phyloP scores from a whole-genome alignment of 441 rosid species.

The Biscutella laevigata region DNA sequence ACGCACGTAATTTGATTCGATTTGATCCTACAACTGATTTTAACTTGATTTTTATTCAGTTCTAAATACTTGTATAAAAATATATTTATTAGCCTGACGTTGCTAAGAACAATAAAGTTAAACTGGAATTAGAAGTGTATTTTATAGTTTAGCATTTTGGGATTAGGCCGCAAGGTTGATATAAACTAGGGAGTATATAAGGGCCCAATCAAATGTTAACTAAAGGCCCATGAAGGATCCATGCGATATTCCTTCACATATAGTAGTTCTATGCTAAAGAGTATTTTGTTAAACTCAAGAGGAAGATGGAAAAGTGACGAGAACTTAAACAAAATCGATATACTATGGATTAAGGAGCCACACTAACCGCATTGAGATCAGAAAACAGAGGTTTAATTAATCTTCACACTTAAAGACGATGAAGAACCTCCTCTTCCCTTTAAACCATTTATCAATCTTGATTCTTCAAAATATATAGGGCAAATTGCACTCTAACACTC shows the following conservation, averaged over 20 bases:
- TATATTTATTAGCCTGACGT: too few relatives aligned
- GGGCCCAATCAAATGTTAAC: too few relatives aligned
- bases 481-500: too few relatives aligned
- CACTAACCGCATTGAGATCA: slow-evolving; percentile 27
- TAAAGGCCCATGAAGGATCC: too few relatives aligned
- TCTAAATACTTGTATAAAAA: too few relatives aligned
- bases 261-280: too few relatives aligned
- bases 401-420: slow-evolving; percentile 20
- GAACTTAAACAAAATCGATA: too few relatives aligned
- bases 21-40: background rate
- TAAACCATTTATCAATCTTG: slow-evolving; percentile 17
- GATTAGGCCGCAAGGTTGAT: background rate
- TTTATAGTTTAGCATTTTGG: background rate
- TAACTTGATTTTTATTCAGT: background rate
- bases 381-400: slow-evolving; percentile 13
- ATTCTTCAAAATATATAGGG: background rate
- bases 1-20: background rate
- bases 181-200: background rate
- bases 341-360: too few relatives aligned
- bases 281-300: too few relatives aligned
- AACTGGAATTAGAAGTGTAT: background rate
- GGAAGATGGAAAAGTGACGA: too few relatives aligned
- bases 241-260: too few relatives aligned
- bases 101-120: background rate
- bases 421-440: slow-evolving; percentile 20